A percentile compares a stretch with the other conserved stretches of the same genome.
Evolutionary conservation across 1,139 yeast species (phyloP).

Genomic region (Trichomonascaceae sp.): DNA sequence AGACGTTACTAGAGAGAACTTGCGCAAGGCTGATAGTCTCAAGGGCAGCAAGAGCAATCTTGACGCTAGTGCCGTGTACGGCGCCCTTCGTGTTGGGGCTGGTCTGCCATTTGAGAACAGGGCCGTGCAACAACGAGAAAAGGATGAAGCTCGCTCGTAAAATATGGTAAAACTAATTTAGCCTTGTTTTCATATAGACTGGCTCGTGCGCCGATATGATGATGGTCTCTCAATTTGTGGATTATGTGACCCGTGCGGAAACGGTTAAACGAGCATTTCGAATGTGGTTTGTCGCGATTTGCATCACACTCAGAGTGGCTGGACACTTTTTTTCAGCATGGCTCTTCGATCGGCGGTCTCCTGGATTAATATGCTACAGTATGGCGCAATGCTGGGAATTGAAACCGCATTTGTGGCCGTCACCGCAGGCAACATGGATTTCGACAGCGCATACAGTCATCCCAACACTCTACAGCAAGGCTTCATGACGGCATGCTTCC

Average conservation of each 20-base stretch:
- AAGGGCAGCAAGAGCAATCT: constrained; percentile 13
- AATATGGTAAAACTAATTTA: too few relatives aligned
- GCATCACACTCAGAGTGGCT: too few relatives aligned
- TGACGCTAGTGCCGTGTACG: constrained; percentile 21
- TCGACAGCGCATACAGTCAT: constrained; percentile 31
- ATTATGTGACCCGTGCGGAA: too few relatives aligned
- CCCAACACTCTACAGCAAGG: constrained; percentile 34
- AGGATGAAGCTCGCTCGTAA: neutral
- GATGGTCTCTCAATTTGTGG: too few relatives aligned
- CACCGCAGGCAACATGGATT: constrained; percentile 36
- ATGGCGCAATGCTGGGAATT: constrained; percentile 40
- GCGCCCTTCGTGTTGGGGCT: constrained; percentile 17
- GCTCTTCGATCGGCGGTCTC: too few relatives aligned
- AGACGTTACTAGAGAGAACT: constrained; percentile 11
- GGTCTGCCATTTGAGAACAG: constrained; percentile 19
- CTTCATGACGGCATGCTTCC: constrained; percentile 30
- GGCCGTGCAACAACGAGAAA: constrained; percentile 12
- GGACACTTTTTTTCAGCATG: too few relatives aligned
- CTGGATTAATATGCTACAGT: constrained; percentile 36
- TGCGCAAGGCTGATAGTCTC: constrained; percentile 12
- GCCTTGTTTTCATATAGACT: too few relatives aligned
- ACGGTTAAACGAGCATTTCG: too few relatives aligned
- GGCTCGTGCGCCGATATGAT: too few relatives aligned
- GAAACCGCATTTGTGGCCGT: constrained; percentile 60
- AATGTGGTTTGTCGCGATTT: too few relatives aligned